Conservation (phyloP, 1,284 basidiomycete species). For the Pseudozyma hubeiensis region DNA sequence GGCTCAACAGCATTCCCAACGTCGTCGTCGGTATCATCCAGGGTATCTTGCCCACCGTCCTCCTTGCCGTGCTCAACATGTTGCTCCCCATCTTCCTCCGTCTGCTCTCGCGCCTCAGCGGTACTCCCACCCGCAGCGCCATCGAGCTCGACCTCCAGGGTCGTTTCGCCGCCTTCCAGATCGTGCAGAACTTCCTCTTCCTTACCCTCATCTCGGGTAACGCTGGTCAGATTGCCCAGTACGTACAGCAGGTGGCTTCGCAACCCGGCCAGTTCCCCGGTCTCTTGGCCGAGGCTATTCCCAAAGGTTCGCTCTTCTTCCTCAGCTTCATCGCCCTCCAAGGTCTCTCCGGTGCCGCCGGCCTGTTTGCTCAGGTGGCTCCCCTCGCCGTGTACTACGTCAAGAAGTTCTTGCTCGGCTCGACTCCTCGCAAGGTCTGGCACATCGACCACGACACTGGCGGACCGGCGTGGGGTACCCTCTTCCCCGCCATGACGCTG, state of each 20-base stretch:
- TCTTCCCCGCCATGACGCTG: slow-evolving; percentile 69
- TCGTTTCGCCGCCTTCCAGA: slow-evolving; percentile 90
- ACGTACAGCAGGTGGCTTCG: slow-evolving; percentile 35
- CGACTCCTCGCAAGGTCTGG: slow-evolving; percentile 87
- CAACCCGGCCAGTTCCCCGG: slow-evolving; percentile 53
- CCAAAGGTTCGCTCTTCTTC: slow-evolving; percentile 91
- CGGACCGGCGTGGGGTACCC: slow-evolving; percentile 83
- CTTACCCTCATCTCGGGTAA: slow-evolving; percentile 62
- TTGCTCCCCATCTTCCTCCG: slow-evolving; percentile 87
- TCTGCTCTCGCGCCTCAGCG: slow-evolving; percentile 80
- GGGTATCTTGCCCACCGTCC: slow-evolving; percentile 80
- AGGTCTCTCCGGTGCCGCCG: slow-evolving; percentile 73
- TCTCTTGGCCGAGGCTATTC: slow-evolving; percentile 74
- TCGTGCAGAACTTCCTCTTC: slow-evolving; percentile 68
- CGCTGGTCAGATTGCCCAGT: slow-evolving; percentile 47
- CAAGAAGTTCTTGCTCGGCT: slow-evolving; percentile 83
- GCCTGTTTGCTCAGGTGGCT: slow-evolving; percentile 83
- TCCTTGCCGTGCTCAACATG: slow-evolving; percentile 90
- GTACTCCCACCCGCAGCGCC: slow-evolving; percentile 81
- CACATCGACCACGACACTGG: slow-evolving; percentile 79
- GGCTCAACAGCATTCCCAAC: slow-evolving; percentile 78
- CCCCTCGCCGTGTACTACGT: slow-evolving; percentile 84
- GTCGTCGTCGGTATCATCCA: slow-evolving; percentile 79
- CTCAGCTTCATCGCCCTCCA: slow-evolving; percentile 77
- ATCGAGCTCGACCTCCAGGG: slow-evolving; percentile 91